Base-by-base conservation (phyloP, 116 monocot species). In the Cymodocea nodosa region DNA sequence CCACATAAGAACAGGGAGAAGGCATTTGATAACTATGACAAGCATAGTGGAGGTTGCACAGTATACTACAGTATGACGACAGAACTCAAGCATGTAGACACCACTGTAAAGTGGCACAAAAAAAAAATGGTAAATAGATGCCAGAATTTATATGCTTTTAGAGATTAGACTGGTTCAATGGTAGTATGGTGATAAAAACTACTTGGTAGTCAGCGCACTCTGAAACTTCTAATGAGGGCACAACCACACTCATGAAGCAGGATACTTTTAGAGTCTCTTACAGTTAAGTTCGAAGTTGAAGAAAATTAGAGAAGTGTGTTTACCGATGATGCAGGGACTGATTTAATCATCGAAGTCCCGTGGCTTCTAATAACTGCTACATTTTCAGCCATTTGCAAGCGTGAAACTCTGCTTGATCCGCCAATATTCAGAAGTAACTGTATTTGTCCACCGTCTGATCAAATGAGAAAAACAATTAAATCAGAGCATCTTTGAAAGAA, bases 321-420 rank as follows among this genome's bases (percentile, higher is more conserved):
- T 77, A 94, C 89, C 15, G 84, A 82, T 62, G 76, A 80, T 70
- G 94, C 85, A 66, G 89, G 84, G 14, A 90, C 90, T 13, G 83
- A n/a, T 81, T 87, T 94, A 59, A 94, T 83, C 24, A 90, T 56
- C 35, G 79, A 83, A 20, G 56, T 62, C 49, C 70, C 54, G 63
- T 94, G 81, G 37, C 83, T 77, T 78, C 83, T 70, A 64, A 75
- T 24, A 40, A 59, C 60, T 60, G 94, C 94, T 56, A 94, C 87
- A 34, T 71, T 51, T 71, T 87, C 87, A 35, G 90, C 94, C 80
- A 94, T 94, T 65, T 87, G 79, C 63, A 81, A 50, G 53, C 90
- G 71, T 15, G 94, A 90, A 35, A 94, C 70, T 69, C 90, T 80
- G 66, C 87, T 80, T 51, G 85, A 83, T 59, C 94, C 94, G 8